A percentile compares a stretch with the other conserved stretches of the same genome.
phyloP scores from a whole-genome alignment of 2,329 filamentous ascomycete species.

The Verticillium longisporum region DNA sequence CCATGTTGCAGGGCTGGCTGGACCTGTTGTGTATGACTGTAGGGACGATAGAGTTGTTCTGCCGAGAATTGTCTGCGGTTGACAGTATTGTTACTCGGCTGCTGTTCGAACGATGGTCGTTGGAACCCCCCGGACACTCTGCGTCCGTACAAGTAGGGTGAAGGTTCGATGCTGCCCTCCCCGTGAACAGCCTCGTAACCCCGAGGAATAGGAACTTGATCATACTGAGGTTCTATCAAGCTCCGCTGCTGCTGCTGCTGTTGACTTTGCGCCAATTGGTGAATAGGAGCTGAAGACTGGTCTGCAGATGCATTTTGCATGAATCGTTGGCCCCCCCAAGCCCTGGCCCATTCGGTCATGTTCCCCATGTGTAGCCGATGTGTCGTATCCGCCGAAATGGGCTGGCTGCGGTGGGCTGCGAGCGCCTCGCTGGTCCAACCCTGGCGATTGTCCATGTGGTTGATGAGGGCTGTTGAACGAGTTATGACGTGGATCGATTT shows the following conservation, averaged over 20 bases:
- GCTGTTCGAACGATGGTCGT: constrained; percentile 1
- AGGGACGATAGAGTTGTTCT: not conserved
- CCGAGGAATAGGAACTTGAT: constrained; percentile 27
- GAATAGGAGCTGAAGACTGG: not conserved
- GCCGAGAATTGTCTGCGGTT: constrained; percentile 4
- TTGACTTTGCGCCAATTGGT: not conserved
- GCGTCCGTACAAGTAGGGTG: constrained; percentile 19
- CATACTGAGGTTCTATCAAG: constrained; percentile 25
- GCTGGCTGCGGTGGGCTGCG: not conserved
- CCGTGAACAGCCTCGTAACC: constrained; percentile 28
- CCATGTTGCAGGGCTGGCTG: constrained; percentile 1
- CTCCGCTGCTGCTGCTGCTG: constrained; percentile 1
- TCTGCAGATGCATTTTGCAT: not conserved
- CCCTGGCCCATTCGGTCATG: not conserved
- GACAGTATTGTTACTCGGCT: constrained; percentile 7
- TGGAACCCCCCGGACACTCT: constrained; percentile 3
- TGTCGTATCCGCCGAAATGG: not conserved
- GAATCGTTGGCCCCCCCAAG: not conserved
- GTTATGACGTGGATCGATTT: not conserved
- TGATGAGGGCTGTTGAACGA: not conserved
- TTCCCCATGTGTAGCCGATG: not conserved
- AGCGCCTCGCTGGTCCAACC: not conserved
- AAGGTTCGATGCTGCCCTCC: constrained; percentile 22
- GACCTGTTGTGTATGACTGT: constrained; percentile 1
- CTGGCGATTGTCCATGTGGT: not conserved